phyloP scores from a whole-genome alignment of 768 basidiomycete species.

The Neoboletus subvelutipes region DNA sequence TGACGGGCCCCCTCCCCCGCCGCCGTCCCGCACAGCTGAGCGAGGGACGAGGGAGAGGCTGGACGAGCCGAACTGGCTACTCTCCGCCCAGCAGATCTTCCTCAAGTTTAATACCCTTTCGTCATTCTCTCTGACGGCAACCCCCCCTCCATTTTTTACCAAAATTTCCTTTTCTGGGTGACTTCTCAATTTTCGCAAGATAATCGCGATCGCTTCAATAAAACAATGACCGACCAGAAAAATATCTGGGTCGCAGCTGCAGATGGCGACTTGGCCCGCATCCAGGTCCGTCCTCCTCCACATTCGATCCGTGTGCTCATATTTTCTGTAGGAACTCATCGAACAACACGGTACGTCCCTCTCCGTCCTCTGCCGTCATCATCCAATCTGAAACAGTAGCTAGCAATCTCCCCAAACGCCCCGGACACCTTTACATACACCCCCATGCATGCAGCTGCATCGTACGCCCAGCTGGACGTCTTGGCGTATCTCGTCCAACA shows the following conservation, averaged over 20 bases:
- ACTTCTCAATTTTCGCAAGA: slow-evolving; percentile 11
- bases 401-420: slow-evolving; percentile 66
- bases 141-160: slow-evolving; percentile 5
- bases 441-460: slow-evolving; percentile 93
- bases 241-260: slow-evolving; percentile 95
- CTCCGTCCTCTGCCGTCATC: slow-evolving; percentile 22
- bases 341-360: slow-evolving; percentile 53
- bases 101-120: background rate
- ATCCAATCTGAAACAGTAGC: slow-evolving; percentile 31
- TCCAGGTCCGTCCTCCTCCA: slow-evolving; percentile 52
- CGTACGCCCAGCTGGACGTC: slow-evolving; percentile 78
- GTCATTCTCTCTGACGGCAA: slow-evolving; percentile 13
- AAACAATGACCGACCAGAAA: slow-evolving; percentile 36
- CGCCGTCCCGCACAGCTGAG: background rate
- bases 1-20: background rate
- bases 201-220: slow-evolving; percentile 20
- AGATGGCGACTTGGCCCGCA: slow-evolving; percentile 81
- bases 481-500: slow-evolving; percentile 75
- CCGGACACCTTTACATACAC: slow-evolving; percentile 78
- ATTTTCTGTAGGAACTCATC: slow-evolving; percentile 50
- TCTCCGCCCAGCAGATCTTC: slow-evolving; percentile 1
- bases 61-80: background rate
- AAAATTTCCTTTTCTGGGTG: slow-evolving; percentile 26
- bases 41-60: background rate
- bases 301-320: background rate